phyloP scores from a whole-genome alignment of 495 filamentous ascomycete genomes.

The Chaetomium cochliodes region DNA sequence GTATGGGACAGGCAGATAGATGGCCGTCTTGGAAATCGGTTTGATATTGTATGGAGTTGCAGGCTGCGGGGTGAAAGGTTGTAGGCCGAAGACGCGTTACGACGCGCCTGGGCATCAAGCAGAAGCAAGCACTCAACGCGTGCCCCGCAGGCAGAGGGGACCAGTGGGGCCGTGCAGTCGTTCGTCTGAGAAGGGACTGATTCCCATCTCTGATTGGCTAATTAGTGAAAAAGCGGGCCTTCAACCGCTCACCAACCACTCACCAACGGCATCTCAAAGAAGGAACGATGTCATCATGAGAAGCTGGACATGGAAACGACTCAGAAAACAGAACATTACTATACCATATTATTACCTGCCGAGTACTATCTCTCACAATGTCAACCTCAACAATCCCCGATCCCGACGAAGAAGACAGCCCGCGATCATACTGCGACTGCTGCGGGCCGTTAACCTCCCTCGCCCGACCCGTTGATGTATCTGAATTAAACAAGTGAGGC shows the following conservation, averaged over 20 bases:
- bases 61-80: conserved; percentile 15
- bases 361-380: conserved; percentile 4
- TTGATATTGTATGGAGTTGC: background rate
- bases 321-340: too few relatives aligned
- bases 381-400: background rate
- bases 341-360: background rate
- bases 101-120: conserved; percentile 20
- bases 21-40: background rate
- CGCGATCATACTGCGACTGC: conserved; percentile 12
- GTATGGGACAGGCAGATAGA: background rate
- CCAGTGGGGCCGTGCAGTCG: background rate
- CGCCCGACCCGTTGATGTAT: conserved; percentile 17
- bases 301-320: too few relatives aligned
- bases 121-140: conserved; percentile 24
- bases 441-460: conserved; percentile 17
- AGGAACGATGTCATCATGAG: too few relatives aligned
- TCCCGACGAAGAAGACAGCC: conserved; percentile 21
- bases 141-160: conserved; percentile 16
- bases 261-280: too few relatives aligned
- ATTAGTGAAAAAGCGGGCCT: too few relatives aligned
- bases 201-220: background rate
- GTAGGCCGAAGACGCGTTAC: conserved; percentile 11
- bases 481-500: conserved; percentile 16
- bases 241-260: too few relatives aligned
- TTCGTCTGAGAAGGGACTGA: background rate